These are phyloP conservation scores for Aspergillus sergii DNA, from an alignment of 2,329 filamentous ascomycete genomes.

Conservation along the genomic window DNA sequence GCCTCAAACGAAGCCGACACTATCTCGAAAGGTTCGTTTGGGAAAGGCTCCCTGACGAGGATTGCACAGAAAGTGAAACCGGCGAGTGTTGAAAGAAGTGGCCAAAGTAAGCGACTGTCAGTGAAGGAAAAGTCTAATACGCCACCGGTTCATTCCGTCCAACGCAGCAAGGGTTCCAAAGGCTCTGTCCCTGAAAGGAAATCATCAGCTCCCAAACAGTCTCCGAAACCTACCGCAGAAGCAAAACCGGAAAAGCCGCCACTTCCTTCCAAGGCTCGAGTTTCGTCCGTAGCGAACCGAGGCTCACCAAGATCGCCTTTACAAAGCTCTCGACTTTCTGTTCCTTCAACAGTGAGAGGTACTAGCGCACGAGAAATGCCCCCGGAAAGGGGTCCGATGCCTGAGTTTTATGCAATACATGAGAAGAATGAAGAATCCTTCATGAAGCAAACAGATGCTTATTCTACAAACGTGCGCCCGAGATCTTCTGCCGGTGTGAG, in stretches of 20 bases:
- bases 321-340: conserved; percentile 25
- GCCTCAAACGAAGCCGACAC: conserved; percentile 24
- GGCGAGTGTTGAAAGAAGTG: conserved; percentile 27
- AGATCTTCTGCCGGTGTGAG: conserved; percentile 42
- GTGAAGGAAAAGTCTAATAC: conserved; percentile 21
- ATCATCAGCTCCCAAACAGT: conserved; percentile 12
- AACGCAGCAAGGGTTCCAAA: conserved; percentile 23
- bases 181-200: conserved; percentile 22
- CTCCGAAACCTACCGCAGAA: conserved; percentile 13
- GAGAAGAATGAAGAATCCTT: conserved; percentile 45
- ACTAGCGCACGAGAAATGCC: conserved; percentile 17
- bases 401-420: conserved; percentile 38
- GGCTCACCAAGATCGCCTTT: conserved; percentile 31
- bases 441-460: conserved; percentile 46
- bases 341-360: conserved; percentile 22
- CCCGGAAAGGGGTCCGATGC: conserved; percentile 21
- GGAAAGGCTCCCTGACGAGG: conserved; percentile 33
- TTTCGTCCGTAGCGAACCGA: conserved; percentile 30
- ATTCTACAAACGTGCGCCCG: conserved; percentile 40
- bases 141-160: conserved; percentile 7
- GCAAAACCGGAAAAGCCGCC: conserved; percentile 14
- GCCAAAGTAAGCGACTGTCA: conserved; percentile 23
- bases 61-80: conserved; percentile 39
- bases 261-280: conserved; percentile 2
- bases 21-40: conserved; percentile 25